Conservation (phyloP, 768 basidiomycete genomes). For the Amanita subjunquillea region DNA sequence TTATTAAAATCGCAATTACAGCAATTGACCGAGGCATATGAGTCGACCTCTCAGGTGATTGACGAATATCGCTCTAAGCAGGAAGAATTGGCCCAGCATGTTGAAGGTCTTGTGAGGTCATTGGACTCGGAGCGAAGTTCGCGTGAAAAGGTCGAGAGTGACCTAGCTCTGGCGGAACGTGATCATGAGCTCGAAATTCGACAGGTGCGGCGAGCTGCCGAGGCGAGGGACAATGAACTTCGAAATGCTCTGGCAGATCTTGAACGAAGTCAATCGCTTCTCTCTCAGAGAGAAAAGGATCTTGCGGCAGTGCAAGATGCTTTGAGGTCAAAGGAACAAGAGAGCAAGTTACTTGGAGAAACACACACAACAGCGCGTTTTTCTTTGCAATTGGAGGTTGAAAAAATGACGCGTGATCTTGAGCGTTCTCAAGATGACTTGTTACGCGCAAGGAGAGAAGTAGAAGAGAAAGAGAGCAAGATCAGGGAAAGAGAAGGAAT, state of each 20-base stretch:
- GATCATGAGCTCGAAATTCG: constrained; percentile 55
- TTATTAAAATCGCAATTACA: constrained; percentile 55
- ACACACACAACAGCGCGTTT: constrained; percentile 75
- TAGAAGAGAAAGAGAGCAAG: constrained; percentile 55
- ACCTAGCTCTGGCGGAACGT: constrained; percentile 46
- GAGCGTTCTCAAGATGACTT: constrained; percentile 75
- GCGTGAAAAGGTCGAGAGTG: constrained; percentile 43
- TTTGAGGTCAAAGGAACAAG: constrained; percentile 61
- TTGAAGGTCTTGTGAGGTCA: constrained; percentile 62
- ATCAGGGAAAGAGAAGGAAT: constrained; percentile 60
- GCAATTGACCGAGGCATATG: constrained; percentile 56
- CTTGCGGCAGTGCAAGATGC: constrained; percentile 62
- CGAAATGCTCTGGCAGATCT: constrained; percentile 55
- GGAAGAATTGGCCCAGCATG: constrained; percentile 67
- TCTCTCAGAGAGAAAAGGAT: constrained; percentile 69
- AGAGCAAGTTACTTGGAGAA: constrained; percentile 75
- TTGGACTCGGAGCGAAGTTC: constrained; percentile 46
- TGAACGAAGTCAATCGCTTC: constrained; percentile 47
- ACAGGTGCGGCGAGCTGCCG: constrained; percentile 50
- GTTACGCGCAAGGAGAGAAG: constrained; percentile 54
- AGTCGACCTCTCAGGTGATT: constrained; percentile 50
- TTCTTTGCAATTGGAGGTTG: constrained; percentile 84
- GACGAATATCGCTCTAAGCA: constrained; percentile 60
- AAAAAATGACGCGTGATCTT: constrained; percentile 77
- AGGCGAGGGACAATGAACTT: constrained; percentile 61